Evolutionary conservation across 768 basidiomycete genomes (phyloP), one percentile per base, ranked within the genome.

Genomic region (Pleurotus salmoneostramineus): DNA sequence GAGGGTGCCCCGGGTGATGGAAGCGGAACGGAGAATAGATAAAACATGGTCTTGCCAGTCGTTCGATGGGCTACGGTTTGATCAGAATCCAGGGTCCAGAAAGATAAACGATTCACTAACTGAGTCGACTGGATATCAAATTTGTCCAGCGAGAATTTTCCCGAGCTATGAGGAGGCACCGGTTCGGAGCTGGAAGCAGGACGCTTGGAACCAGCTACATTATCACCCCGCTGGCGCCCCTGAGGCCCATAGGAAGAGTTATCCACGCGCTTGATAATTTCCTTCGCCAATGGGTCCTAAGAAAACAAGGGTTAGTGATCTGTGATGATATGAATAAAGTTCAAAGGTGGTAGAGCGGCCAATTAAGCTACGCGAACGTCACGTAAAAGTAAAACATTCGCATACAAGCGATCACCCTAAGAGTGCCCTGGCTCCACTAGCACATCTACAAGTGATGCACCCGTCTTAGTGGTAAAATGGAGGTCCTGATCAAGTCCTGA

Each of bases 261-360:
- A 68, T 93, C 89, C n/a, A 94, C 91, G 32, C 91, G 87, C 55
- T 78, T 80, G 57, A 92, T 82, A 59, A 95, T 92, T 63, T 93
- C 91, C 56, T 79, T 81, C 2, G 93, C 91, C 3, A 94, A 77
- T 0, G 87, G 74, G 64, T 95, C 92, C 86, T 91, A 52, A 46
- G 44, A 57, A 54, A 47, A 44, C 35, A 49, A 34, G 3, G 32
- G 47, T 32, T 49, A 61, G 55, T 50, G 61, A 62, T 49, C 49
- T 32, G 49, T n/a, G 15, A 33, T 55, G 50, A 54, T 35, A 52
- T 12, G 21, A 36, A 44, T 46, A 44, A 46, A 54, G 46, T 33
- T 34, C 42, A 27, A 55, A 55, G 52, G 52, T 15, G 37, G 52
- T 55, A 55, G 40, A 43, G 52, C 36, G 48, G 57, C 57, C 35